These are phyloP conservation scores for Schoenoplectus tabernaemontani DNA, from an alignment of 202 grass and related monocot genomes.

Conservation along the genomic window DNA sequence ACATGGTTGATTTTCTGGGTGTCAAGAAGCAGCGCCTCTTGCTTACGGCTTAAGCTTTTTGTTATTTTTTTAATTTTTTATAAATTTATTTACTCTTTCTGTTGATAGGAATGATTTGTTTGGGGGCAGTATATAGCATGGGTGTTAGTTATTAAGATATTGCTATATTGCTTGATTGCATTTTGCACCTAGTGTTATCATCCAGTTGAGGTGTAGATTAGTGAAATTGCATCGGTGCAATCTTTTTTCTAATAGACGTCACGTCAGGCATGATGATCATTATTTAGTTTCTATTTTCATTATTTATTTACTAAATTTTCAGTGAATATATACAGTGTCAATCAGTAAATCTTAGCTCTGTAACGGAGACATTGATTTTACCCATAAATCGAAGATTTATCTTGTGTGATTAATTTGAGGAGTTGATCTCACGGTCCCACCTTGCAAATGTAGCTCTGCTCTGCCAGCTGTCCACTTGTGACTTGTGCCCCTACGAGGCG, in stretches of 20 bases:
- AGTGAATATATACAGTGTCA: background rate
- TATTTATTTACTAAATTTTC: background rate
- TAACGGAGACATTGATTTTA: background rate
- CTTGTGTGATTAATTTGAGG: background rate
- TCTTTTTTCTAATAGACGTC: slow-evolving; percentile 16
- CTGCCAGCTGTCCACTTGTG: background rate
- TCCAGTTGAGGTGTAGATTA: background rate
- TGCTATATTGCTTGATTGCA: slow-evolving; percentile 12
- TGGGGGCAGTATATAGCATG: slow-evolving; percentile 29
- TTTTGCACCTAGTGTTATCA: background rate
- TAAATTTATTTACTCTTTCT: slow-evolving; percentile 29
- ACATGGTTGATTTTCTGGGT: slow-evolving; percentile 27
- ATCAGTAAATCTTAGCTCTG: background rate
- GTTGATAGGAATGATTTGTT: slow-evolving; percentile 18
- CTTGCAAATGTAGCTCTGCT: background rate
- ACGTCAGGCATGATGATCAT: too few species aligned
- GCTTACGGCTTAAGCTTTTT: slow-evolving; percentile 24
- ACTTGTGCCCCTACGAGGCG: background rate
- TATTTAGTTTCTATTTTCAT: background rate
- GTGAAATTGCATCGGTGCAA: slow-evolving; percentile 7
- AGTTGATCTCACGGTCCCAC: background rate
- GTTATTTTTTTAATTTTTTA: slow-evolving; percentile 25
- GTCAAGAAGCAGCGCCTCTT: slow-evolving; percentile 24
- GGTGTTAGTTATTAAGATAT: slow-evolving; percentile 1
- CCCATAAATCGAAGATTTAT: background rate